A percentile compares a stretch with the other conserved stretches of the same genome.
Evolutionary conservation across 495 filamentous ascomycete species (phyloP).

Genomic region (Monascus purpureus): DNA sequence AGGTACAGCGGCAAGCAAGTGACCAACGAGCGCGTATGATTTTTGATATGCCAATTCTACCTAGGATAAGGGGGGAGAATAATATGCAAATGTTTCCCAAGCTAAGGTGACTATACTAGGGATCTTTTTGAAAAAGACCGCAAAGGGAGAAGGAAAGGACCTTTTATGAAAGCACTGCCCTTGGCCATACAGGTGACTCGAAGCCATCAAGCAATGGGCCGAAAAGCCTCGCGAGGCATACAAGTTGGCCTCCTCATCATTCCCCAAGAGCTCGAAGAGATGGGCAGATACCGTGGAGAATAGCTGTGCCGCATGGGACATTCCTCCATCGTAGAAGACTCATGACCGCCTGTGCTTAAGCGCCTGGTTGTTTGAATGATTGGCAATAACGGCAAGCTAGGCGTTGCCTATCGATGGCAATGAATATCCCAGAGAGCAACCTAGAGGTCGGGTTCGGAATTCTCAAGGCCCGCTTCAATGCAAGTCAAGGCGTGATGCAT

Average conservation of each 20-base stretch:
- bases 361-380: constrained; percentile 15
- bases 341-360: constrained; percentile 30
- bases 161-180: not conserved
- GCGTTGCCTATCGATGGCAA: constrained; percentile 9
- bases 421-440: constrained; percentile 12
- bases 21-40: not conserved
- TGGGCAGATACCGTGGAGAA: constrained; percentile 19
- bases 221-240: constrained; percentile 28
- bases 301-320: constrained; percentile 21
- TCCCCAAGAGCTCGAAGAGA: constrained; percentile 21
- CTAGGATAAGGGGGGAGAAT: not conserved
- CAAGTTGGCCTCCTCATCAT: constrained; percentile 21
- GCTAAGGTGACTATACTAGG: too few relatives aligned
- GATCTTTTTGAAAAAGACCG: not conserved
- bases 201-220: constrained; percentile 15
- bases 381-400: not conserved
- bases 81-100: not conserved
- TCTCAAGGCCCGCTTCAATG: constrained; percentile 10
- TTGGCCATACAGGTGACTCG: constrained; percentile 8
- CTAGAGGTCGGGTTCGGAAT: constrained; percentile 18
- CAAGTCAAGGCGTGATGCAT: not conserved
- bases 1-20: not conserved
- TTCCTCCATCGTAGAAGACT: constrained; percentile 15
- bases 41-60: too few relatives aligned
- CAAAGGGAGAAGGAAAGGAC: constrained; percentile 5